Evolutionary conservation across 2,329 filamentous ascomycete species (phyloP).

Genomic region (Phoma sp.): DNA sequence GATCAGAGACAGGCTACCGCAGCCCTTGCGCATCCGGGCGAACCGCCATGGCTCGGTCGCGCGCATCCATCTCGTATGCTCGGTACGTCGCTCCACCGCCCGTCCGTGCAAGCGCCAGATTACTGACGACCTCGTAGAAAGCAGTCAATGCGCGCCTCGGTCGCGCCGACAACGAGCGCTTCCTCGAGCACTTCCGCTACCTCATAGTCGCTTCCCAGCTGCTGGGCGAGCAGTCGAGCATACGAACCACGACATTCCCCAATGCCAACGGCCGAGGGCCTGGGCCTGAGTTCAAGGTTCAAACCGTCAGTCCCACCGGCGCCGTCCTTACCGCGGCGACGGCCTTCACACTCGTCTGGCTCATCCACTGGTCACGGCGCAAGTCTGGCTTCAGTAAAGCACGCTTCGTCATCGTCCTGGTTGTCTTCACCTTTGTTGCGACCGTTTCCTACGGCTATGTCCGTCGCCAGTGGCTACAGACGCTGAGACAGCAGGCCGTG

Average conservation of each 20-base stretch:
- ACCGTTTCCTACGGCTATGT: conserved; percentile 73
- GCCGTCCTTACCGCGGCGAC: conserved; percentile 68
- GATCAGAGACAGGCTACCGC: conserved; percentile 57
- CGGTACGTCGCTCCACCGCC: conserved; percentile 32
- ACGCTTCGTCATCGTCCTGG: conserved; percentile 53
- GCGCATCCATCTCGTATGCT: conserved; percentile 47
- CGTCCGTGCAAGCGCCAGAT: neutral
- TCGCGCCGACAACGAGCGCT: conserved; percentile 78
- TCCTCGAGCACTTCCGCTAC: conserved; percentile 92
- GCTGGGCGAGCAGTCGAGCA: conserved; percentile 65
- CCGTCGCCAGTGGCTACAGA: conserved; percentile 80
- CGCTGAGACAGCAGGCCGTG: conserved; percentile 76
- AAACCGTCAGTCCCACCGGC: conserved; percentile 65
- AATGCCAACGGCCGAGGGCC: conserved; percentile 32
- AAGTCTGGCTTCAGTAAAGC: conserved; percentile 63
- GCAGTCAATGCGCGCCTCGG: conserved; percentile 75
- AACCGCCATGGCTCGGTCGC: conserved; percentile 47
- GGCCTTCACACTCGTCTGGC: conserved; percentile 68
- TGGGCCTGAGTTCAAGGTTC: conserved; percentile 45
- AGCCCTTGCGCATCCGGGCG: conserved; percentile 50
- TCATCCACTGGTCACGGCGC: conserved; percentile 72
- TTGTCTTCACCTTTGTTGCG: conserved; percentile 60
- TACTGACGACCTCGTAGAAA: conserved; percentile 55
- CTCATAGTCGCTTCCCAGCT: conserved; percentile 91
- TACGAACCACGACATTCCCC: conserved; percentile 43